Base-by-base conservation (phyloP, 169 alveolate genomes). In the Plasmodium cynomolgi region DNA sequence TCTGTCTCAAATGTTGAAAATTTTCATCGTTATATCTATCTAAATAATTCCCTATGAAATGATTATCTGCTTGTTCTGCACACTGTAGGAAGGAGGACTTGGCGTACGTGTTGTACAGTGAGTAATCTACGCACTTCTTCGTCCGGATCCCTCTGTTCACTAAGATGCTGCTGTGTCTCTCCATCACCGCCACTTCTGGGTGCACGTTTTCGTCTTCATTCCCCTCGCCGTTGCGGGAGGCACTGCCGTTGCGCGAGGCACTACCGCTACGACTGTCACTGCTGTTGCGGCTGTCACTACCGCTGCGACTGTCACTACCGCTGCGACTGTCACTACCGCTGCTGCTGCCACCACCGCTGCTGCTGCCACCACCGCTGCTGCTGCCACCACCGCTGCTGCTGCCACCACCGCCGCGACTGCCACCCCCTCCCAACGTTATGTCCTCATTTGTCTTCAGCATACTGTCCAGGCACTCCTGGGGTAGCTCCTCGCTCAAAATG, bases 1-100 rank as follows among this genome's bases (percentile, higher is more conserved):
- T 91, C 62, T 91, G 95, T 2, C 95, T 81, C 23, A 91, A 82
- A 37, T 91, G 95, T 26, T 29, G 44, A 56, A 81, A 91, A 91
- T 82, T 91, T 29, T 81, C 92, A 82, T 91, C 95, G 44, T 83
- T 72, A 82, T 81, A 91, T 71, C 92, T 73, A 29, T 73, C 91
- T 50, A 91, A 72, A 41, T 91, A 91, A 82, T 91, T 81, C 1
- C 95, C 95, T 31, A 91, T 91, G 62, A 81, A 91, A 34, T 91
- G 95, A 47, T 91, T 91, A 54, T 91, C 95, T 44, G 95, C 95
- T 91, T 91, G 95, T 23, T 91, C 95, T 13, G 95, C 95, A 15
- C 95, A 91, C 13, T 91, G 95, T 29, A 91, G 83, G 77, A 91
- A 91, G 5, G 95, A 91, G 1, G 95, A 81, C 62, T 91, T 91